A percentile compares a stretch with the other conserved stretches of the same genome.
phyloP scores from a whole-genome alignment of 2,329 filamentous ascomycete genomes.

The Xylogone sp. region DNA sequence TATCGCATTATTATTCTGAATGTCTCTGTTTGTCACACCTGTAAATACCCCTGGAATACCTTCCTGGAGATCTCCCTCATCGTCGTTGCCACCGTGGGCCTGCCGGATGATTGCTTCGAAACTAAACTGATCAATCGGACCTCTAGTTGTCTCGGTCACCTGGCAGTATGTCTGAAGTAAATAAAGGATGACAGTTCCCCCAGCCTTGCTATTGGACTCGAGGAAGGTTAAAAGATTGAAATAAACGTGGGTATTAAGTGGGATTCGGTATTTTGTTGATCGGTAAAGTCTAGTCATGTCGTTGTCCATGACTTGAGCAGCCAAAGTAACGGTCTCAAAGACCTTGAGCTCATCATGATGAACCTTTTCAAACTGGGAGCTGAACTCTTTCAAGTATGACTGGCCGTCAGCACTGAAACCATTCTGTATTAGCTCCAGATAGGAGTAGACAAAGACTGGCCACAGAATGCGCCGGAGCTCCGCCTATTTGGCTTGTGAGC shows the following conservation, averaged over 20 bases:
- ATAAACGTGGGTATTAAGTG: slow-evolving; percentile 81
- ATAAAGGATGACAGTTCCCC: slow-evolving; percentile 72
- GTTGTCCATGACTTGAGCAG: slow-evolving; percentile 76
- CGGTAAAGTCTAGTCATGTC: slow-evolving; percentile 75
- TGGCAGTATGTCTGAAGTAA: slow-evolving; percentile 62
- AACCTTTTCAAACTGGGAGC: slow-evolving; percentile 66
- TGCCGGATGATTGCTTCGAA: slow-evolving; percentile 57
- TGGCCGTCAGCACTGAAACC: slow-evolving; percentile 70
- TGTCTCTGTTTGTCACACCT: slow-evolving; percentile 57
- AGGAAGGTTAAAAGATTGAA: slow-evolving; percentile 83
- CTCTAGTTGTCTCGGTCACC: slow-evolving; percentile 54
- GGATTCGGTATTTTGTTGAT: slow-evolving; percentile 83
- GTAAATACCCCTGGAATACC: slow-evolving; percentile 60
- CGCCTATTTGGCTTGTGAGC: slow-evolving; percentile 48
- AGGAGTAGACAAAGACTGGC: slow-evolving; percentile 94
- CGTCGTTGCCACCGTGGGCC: slow-evolving; percentile 53
- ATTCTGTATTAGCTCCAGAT: slow-evolving; percentile 71
- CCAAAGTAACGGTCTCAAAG: slow-evolving; percentile 69
- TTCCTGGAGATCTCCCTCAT: slow-evolving; percentile 56
- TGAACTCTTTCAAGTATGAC: slow-evolving; percentile 67
- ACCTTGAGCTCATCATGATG: slow-evolving; percentile 77
- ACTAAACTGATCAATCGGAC: slow-evolving; percentile 61
- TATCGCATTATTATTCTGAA: slow-evolving; percentile 50
- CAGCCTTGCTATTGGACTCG: slow-evolving; percentile 78
- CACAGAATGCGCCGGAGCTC: slow-evolving; percentile 86